These are phyloP conservation scores for Candida xiaguanensis DNA, from an alignment of 805 yeast genomes.

Conservation along the genomic window DNA sequence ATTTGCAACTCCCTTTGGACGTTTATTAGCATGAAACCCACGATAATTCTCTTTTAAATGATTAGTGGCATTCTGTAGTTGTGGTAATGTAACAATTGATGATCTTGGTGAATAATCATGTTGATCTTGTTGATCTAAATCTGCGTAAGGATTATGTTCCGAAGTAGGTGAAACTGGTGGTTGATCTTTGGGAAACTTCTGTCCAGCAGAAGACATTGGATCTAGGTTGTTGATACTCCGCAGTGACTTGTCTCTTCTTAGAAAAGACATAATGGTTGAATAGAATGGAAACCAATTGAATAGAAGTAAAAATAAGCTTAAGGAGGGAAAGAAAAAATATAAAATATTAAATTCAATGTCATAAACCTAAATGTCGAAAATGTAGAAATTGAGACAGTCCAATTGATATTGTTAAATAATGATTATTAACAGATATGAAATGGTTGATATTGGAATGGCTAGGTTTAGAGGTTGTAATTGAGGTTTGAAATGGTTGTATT, in stretches of 20 bases:
- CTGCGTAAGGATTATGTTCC: slow-evolving; percentile 1
- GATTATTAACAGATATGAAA: too few species aligned
- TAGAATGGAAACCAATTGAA: background rate
- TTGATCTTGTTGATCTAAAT: background rate
- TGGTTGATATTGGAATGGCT: too few species aligned
- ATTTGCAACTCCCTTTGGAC: slow-evolving; percentile 25
- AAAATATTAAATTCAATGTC: background rate
- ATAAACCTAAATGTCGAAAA: background rate
- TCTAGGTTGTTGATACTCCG: slow-evolving; percentile 3
- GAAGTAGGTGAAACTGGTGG: slow-evolving; percentile 4
- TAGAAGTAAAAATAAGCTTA: too few species aligned
- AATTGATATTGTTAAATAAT: too few species aligned
- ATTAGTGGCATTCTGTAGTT: slow-evolving; percentile 1
- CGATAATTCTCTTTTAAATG: slow-evolving; percentile 25
- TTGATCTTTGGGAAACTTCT: slow-evolving; percentile 2
- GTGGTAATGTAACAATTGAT: slow-evolving; percentile 16
- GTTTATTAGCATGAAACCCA: slow-evolving; percentile 38
- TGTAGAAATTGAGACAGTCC: too few species aligned
- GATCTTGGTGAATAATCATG: slow-evolving; percentile 17
- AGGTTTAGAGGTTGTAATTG: too few species aligned
- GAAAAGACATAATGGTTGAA: slow-evolving; percentile 14
- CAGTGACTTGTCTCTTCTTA: slow-evolving; percentile 16
- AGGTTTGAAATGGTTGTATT: too few species aligned
- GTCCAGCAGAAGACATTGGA: slow-evolving; percentile 8
- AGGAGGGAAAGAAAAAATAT: background rate